phyloP scores from a whole-genome alignment of 441 rosid species.

The Erodium texanum region DNA sequence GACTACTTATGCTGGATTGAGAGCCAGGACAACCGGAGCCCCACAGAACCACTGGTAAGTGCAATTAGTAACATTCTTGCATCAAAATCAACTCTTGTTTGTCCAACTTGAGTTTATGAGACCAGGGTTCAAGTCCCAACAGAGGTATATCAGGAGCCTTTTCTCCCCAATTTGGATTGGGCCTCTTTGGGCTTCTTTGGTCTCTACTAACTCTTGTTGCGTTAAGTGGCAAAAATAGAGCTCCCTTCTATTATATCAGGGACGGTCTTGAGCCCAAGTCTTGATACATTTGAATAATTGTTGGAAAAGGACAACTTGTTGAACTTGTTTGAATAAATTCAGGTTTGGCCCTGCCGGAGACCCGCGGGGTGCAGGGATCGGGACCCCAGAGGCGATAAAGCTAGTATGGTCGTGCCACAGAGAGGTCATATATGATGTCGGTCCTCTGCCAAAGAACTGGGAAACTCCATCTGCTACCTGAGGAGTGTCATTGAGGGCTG shows the following conservation, averaged over 20 bases:
- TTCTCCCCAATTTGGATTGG: no score
- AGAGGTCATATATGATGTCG: slow-evolving; percentile 77
- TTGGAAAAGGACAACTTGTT: not conserved
- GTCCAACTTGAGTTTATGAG: no score
- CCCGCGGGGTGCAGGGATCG: slow-evolving; percentile 97
- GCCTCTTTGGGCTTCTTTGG: no score
- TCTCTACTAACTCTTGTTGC: no score
- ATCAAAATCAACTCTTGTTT: no score
- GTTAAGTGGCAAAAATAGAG: no score
- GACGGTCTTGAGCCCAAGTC: no score
- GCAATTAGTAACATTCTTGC: not conserved
- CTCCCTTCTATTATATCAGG: no score
- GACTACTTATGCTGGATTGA: slow-evolving; percentile 86
- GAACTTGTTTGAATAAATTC: slow-evolving; percentile 4
- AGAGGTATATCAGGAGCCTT: no score
- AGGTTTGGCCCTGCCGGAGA: slow-evolving; percentile 99
- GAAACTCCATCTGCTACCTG: slow-evolving; percentile 66
- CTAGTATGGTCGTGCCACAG: slow-evolving; percentile 98
- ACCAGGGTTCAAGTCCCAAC: no score
- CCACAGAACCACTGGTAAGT: slow-evolving; percentile 95
- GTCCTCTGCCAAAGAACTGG: slow-evolving; percentile 75
- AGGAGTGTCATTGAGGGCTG: not conserved
- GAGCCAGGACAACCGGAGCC: slow-evolving; percentile 97
- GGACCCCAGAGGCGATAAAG: slow-evolving; percentile 95
- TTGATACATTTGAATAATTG: no score